Evolutionary conservation across 495 filamentous ascomycete genomes (phyloP), one percentile per base, ranked within the genome.

Genomic region (Penicillium pulvis): DNA sequence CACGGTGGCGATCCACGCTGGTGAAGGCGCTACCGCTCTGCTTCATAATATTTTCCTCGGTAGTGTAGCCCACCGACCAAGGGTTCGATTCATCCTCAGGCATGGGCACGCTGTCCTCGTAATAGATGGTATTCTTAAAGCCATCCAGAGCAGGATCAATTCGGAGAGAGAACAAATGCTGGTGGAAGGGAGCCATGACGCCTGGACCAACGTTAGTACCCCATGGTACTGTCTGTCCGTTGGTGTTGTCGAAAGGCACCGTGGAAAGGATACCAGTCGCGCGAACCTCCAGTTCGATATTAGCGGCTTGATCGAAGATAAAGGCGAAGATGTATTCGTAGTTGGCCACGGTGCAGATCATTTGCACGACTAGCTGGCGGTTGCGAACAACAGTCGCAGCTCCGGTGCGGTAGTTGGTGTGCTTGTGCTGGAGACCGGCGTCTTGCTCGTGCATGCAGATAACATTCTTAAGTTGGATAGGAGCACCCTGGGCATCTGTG

Each of bases 81-180:
- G 91, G 91, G 75, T 96, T 96, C 7, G 79, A 78, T 1, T 71
- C 69, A n/a, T 85, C 85, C 39, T 88, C 83, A 8, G 90, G 87
- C 78, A 92, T 85, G 0, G 90, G 75, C 44, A 90, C 81, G 7
- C 87, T 83, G 65, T 93, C 90, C 46, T 91, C 87, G 66, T 85
- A 87, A 30, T 85, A 83, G 6, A 92, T 69, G 2, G 86, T 81
- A 66, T 93, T 93, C 41, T 80, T 72, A 61, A 83, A 82, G 2
- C 91, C 93, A 56, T 91, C 92, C 45, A 96, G 70, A 23, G 84
- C 83, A 1, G 93, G 92, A 66, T 97, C 92, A 19, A 97, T 81
- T 10, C 93, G 90, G 6, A 96, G 85, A 5, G 88, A 91, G 76
- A 97, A 95, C 69, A 96, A 87, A 75, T 97, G 93, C 65, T 97